Percentiles rank a stretch among this genome's conserved stretches.
phyloP scores from a whole-genome alignment of 352 stramenopile genomes.

The Phytophthora kernoviae region DNA sequence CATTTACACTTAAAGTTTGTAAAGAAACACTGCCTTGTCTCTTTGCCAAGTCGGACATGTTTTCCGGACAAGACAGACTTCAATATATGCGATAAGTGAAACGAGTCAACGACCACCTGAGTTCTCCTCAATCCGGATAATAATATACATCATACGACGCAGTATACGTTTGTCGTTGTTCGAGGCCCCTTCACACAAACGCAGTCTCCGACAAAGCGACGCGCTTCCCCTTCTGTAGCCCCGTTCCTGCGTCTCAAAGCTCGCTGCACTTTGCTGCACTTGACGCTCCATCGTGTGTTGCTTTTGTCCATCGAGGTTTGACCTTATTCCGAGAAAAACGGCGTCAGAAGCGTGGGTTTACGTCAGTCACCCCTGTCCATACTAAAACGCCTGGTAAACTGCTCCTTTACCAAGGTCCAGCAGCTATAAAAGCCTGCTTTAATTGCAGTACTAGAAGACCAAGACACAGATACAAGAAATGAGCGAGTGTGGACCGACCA shows the following conservation, averaged over 20 bases:
- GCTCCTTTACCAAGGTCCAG: constrained; percentile 18
- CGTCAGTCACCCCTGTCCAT: constrained; percentile 1
- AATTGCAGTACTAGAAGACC: not conserved
- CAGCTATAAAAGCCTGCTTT: not conserved
- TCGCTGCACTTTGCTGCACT: constrained; percentile 6
- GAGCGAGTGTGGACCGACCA: constrained; percentile 31
- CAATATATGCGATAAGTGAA: constrained; percentile 21
- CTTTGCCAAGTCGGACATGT: constrained; percentile 28
- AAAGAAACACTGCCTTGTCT: not conserved
- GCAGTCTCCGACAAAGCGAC: constrained; percentile 23
- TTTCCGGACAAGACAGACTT: constrained; percentile 19
- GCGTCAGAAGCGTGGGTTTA: constrained; percentile 9
- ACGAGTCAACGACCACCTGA: constrained; percentile 31
- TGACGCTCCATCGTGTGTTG: constrained; percentile 4
- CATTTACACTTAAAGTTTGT: too few species aligned
- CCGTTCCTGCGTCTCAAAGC: constrained; percentile 1
- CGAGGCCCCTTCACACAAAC: constrained; percentile 15
- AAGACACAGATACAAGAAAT: constrained; percentile 9
- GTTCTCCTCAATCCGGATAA: constrained; percentile 14
- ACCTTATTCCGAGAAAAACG: constrained; percentile 21
- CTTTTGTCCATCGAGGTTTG: constrained; percentile 4
- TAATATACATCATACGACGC: too few species aligned
- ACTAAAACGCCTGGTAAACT: constrained; percentile 10
- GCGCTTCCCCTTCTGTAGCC: constrained; percentile 19
- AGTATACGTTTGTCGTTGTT: not conserved